A percentile compares a stretch with the other conserved stretches of the same genome.
These are phyloP conservation scores for button mushroom (Agaricus bisporus) DNA, from an alignment of 768 basidiomycete genomes.

Conservation along the genomic window DNA sequence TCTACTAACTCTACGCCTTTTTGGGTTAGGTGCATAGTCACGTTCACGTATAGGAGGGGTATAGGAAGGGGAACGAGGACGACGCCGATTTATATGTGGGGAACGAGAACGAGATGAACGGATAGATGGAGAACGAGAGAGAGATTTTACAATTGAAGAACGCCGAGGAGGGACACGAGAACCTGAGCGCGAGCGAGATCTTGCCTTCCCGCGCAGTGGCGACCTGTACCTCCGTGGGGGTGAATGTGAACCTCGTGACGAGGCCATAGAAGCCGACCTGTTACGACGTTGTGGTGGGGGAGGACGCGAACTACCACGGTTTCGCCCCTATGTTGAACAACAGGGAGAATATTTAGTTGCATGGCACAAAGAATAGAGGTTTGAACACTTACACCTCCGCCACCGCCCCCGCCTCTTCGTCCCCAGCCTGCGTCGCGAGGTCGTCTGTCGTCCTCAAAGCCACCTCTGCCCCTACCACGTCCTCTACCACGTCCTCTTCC, in stretches of 20 bases:
- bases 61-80: conserved; percentile 41
- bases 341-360: background rate
- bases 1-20: conserved; percentile 38
- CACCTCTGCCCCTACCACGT: conserved; percentile 47
- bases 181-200: conserved; percentile 19
- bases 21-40: conserved; percentile 12
- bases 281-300: conserved; percentile 30
- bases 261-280: conserved; percentile 11
- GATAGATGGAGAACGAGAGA: conserved; percentile 35
- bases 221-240: conserved; percentile 28
- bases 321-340: conserved; percentile 29
- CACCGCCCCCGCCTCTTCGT: conserved; percentile 49
- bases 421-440: conserved; percentile 66
- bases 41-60: conserved; percentile 43
- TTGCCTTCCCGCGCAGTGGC: conserved; percentile 15
- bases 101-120: conserved; percentile 35
- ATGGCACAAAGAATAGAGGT: conserved; percentile 5
- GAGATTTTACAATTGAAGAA: conserved; percentile 37
- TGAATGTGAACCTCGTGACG: conserved; percentile 27
- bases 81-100: conserved; percentile 26
- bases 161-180: conserved; percentile 22
- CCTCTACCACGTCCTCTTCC: conserved; percentile 59
- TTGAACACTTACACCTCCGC: conserved; percentile 15
- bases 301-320: conserved; percentile 42
- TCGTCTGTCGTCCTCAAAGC: conserved; percentile 37